These are phyloP conservation scores for Phytophthora pisi DNA, from an alignment of 352 stramenopile species.

Conservation along the genomic window DNA sequence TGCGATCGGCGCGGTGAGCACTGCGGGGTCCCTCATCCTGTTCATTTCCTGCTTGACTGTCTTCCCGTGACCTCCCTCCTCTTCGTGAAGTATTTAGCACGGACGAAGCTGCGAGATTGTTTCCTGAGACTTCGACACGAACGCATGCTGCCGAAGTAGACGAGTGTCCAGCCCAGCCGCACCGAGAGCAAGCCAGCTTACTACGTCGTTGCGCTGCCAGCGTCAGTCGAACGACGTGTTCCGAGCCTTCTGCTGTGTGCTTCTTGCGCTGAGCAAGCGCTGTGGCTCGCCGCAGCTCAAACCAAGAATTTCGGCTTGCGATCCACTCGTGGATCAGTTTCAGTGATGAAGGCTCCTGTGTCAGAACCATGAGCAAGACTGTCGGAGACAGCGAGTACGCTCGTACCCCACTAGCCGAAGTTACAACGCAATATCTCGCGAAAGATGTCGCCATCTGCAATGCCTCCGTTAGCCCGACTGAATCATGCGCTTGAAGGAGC, in stretches of 20 bases:
- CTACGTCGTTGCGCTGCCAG: slow-evolving; percentile 51
- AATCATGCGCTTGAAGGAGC: slow-evolving; percentile 56
- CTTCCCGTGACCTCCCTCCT: slow-evolving; percentile 9
- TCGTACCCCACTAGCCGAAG: slow-evolving; percentile 31
- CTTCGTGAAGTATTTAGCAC: background rate
- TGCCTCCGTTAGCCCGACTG: slow-evolving; percentile 48
- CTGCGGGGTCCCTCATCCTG: slow-evolving; percentile 10
- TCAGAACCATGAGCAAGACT: slow-evolving; percentile 33
- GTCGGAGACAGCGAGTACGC: slow-evolving; percentile 49
- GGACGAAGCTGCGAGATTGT: background rate
- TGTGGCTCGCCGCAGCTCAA: slow-evolving; percentile 60
- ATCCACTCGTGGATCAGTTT: slow-evolving; percentile 50
- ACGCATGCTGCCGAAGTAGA: slow-evolving; percentile 57
- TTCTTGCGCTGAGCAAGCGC: slow-evolving; percentile 63
- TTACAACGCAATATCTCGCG: slow-evolving; percentile 53
- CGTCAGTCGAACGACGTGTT: slow-evolving; percentile 36
- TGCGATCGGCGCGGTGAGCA: background rate
- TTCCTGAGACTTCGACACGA: slow-evolving; percentile 16
- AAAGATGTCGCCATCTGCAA: slow-evolving; percentile 47
- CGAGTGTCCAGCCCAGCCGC: slow-evolving; percentile 56
- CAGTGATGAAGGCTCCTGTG: slow-evolving; percentile 42
- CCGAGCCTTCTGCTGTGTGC: slow-evolving; percentile 32
- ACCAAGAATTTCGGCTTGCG: slow-evolving; percentile 51
- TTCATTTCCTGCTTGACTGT: slow-evolving; percentile 10
- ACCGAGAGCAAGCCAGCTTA: slow-evolving; percentile 58